Conservation (phyloP, 139 green algal species). For the Dunaliella primolecta region DNA sequence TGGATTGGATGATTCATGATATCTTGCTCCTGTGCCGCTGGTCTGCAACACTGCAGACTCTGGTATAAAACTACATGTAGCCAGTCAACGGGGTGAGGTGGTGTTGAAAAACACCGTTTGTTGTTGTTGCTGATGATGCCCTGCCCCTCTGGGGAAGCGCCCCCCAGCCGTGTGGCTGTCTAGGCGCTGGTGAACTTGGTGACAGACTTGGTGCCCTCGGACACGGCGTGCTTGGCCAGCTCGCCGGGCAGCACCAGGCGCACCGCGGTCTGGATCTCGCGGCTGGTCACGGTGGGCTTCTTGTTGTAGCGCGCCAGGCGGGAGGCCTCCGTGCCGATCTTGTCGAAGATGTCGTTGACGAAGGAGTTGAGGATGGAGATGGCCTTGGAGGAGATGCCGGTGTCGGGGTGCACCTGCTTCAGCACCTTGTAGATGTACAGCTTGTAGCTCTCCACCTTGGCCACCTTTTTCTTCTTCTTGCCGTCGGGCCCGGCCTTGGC, state of each 20-base stretch:
- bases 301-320: too few species aligned
- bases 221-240: too few species aligned
- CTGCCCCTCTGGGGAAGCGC: neutral
- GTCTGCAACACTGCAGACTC: too few species aligned
- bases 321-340: too few species aligned
- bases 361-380: constrained; percentile 98
- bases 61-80: too few species aligned
- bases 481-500: neutral
- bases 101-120: constrained; percentile 42
- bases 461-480: constrained; percentile 20
- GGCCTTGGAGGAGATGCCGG: constrained; percentile 92
- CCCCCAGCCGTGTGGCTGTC: constrained; percentile 3
- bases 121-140: neutral
- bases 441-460: constrained; percentile 14
- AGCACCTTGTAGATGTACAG: constrained; percentile 45
- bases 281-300: too few species aligned
- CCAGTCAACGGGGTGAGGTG: constrained; percentile 62
- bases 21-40: too few species aligned
- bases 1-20: too few species aligned
- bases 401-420: constrained; percentile 94
- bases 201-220: constrained; percentile 87
- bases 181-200: constrained; percentile 87
- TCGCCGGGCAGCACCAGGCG: too few species aligned
- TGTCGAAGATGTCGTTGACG: too few species aligned
- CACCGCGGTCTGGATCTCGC: too few species aligned